Conservation (phyloP, 129 eudicot species). For the Kitagawia praeruptora region DNA sequence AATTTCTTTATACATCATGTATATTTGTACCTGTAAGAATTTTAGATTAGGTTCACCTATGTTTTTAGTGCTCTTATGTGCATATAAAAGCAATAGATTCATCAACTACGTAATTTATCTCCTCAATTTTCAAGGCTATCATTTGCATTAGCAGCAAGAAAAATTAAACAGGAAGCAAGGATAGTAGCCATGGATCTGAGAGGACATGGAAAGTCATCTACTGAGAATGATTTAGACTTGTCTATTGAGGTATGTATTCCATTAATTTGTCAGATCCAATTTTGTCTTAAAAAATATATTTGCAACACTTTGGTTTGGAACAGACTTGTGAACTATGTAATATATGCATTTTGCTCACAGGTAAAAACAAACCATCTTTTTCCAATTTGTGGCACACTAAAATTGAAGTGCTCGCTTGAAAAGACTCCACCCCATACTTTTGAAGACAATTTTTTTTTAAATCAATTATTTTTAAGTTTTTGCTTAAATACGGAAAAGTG, state of each 20-base stretch:
- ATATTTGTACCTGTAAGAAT: too few species aligned
- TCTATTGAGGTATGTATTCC: constrained; percentile 61
- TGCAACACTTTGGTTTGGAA: not conserved
- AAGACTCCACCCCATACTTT: not conserved
- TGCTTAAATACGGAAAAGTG: not conserved
- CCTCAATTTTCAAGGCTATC: constrained; percentile 56
- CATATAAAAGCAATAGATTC: not conserved
- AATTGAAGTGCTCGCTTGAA: not conserved
- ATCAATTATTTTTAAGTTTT: not conserved
- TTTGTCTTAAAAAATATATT: not conserved
- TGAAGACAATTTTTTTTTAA: not conserved
- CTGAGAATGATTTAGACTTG: constrained; percentile 83
- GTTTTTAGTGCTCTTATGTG: not conserved
- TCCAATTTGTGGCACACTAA: not conserved
- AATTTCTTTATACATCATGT: too few species aligned
- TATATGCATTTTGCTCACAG: not conserved
- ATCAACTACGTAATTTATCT: not conserved
- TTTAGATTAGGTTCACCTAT: not conserved
- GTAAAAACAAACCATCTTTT: not conserved
- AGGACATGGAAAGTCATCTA: constrained; percentile 92
- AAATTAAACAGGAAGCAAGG: constrained; percentile 81
- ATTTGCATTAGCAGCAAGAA: constrained; percentile 66
- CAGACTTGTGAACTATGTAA: not conserved
- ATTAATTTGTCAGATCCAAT: not conserved
- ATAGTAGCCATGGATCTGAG: constrained; percentile 91